These are phyloP conservation scores for Fraxinus velutina DNA, from an alignment of 305 asterid species.

Conservation along the genomic window DNA sequence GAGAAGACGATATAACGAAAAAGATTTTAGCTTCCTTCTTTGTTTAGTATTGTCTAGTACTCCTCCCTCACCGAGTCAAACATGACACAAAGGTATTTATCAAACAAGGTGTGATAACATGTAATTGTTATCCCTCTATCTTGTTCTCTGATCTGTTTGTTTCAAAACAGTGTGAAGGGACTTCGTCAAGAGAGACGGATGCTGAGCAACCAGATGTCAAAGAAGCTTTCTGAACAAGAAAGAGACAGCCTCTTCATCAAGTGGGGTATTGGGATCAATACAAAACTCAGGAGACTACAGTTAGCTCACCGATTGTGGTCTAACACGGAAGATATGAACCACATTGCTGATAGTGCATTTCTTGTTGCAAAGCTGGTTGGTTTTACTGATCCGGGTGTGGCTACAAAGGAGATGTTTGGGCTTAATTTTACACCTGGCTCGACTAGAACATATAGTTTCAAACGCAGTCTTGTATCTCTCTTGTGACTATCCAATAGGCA, in stretches of 20 bases:
- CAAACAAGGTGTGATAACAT: not conserved
- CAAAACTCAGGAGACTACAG: slow-evolving; percentile 69
- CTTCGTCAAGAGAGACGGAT: slow-evolving; percentile 64
- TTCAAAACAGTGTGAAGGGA: slow-evolving; percentile 52
- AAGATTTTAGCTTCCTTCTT: not conserved
- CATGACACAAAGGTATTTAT: not conserved
- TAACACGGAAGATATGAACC: slow-evolving; percentile 61
- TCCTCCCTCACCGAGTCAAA: not conserved
- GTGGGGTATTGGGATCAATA: slow-evolving; percentile 65
- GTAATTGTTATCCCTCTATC: not conserved
- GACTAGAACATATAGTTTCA: slow-evolving; percentile 50
- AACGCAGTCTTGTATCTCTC: slow-evolving; percentile 52
- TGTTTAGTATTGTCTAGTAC: not conserved
- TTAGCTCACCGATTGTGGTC: slow-evolving; percentile 67
- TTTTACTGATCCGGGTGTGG: slow-evolving; percentile 47
- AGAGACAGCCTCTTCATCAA: slow-evolving; percentile 66
- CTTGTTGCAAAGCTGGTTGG: slow-evolving; percentile 70
- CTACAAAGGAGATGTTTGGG: slow-evolving; percentile 79
- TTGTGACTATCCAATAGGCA: slow-evolving; percentile 29
- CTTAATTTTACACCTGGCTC: slow-evolving; percentile 67
- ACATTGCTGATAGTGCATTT: slow-evolving; percentile 62
- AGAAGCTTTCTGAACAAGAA: slow-evolving; percentile 69
- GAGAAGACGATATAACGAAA: not conserved
- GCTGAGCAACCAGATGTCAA: slow-evolving; percentile 67
- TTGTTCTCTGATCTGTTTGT: not conserved